Conservation (phyloP, 331 rosid genomes). For the Rosa hybrid region DNA sequence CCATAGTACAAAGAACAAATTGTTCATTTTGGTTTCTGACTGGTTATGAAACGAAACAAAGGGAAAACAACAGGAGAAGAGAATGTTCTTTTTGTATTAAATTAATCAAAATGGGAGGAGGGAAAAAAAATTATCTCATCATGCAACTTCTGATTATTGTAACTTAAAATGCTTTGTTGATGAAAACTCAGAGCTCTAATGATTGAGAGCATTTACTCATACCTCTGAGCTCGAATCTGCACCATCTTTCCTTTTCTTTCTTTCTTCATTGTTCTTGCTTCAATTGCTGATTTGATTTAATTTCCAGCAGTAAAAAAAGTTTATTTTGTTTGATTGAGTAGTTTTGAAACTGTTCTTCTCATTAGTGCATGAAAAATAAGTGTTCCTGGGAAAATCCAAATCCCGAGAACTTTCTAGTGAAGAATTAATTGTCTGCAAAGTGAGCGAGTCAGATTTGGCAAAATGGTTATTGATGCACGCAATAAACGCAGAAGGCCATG, state of each 20-base stretch:
- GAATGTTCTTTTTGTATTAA: not conserved
- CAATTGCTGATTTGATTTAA: not conserved
- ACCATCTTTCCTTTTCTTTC: not conserved
- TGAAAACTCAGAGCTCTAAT: not conserved
- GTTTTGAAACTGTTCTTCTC: not conserved
- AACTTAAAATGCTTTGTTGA: not conserved
- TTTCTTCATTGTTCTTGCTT: not conserved
- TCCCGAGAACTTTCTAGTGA: not conserved
- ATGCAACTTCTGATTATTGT: not conserved
- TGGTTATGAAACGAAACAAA: not conserved
- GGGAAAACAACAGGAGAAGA: not conserved
- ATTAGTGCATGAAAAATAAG: not conserved
- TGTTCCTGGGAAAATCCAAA: not conserved
- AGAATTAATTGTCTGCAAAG: not conserved
- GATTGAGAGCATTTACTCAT: not conserved
- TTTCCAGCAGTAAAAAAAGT: not conserved
- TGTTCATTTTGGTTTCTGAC: not conserved
- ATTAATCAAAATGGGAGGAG: no score
- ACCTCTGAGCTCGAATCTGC: not conserved
- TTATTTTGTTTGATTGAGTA: not conserved
- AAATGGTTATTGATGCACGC: slow-evolving; percentile 3
- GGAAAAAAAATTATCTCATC: no score
- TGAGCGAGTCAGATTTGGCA: not conserved
- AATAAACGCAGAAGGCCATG: not conserved
- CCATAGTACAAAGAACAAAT: not conserved